Evolutionary conservation across 257 asterid genomes (phyloP), one percentile per base, ranked within the genome.

Genomic region (Linaria vulgaris): DNA sequence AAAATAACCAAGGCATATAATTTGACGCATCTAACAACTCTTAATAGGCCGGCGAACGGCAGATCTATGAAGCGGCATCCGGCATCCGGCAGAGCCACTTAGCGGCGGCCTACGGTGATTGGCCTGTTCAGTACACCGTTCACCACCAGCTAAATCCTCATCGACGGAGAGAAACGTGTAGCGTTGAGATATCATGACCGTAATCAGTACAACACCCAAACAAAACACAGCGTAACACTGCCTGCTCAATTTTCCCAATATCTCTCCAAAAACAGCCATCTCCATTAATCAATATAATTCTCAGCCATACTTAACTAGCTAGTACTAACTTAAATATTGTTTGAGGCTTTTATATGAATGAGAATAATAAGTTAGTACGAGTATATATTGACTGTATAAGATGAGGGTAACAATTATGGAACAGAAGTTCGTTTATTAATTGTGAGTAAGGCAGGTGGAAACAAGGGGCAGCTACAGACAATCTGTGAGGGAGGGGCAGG

Each of bases 221-320:
- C 85, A 81, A n/a, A 81, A 70, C 62, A 74, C 41, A 9, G 84
- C 79, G 0, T 84, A 81, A 5, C 75, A 68, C 67, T 79, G 85
- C 59, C 82, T 66, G 72, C 85, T 74, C 57, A 81, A 12, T 64
- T 74, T 78, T 46, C 69, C 76, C 24, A 80, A 11, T 7, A 56
- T 17, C 30, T 70, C 74, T 55, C 62, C 72, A 14, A 76, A 13
- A 43, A 39, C 57, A 31, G 52, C 72, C 82, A 69, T 77, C 52
- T 61, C 66, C 68, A 66, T 41, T 59, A 34, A 34, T 34, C 10
- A 34, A 34, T 30, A n/a, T n/a, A n/a, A n/a, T n/a, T n/a, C n/a
- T n/a, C n/a, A n/a, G n/a, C n/a, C n/a, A n/a, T n/a, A n/a, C n/a
- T n/a, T n/a, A n/a, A n/a, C n/a, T n/a, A n/a, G n/a, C n/a, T n/a